Conservation (phyloP, 371 early-diverging fungal species). For the Choanephora cucurbitarum region DNA sequence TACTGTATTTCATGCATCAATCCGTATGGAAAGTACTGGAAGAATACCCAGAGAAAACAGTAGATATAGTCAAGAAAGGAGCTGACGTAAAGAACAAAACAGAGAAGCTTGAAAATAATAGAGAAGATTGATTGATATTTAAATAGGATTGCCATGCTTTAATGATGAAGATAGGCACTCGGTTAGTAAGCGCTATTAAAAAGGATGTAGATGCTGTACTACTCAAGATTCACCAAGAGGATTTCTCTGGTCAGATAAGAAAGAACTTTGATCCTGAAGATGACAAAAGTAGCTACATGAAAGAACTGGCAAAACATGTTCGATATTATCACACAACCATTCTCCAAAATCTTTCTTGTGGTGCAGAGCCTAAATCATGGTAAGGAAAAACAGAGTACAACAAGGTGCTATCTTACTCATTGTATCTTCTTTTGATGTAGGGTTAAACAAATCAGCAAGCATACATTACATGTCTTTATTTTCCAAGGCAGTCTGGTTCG, state of each 20-base stretch:
- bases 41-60: slow-evolving; percentile 54
- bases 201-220: slow-evolving; percentile 55
- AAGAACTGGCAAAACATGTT: slow-evolving; percentile 57
- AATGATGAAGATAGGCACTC: slow-evolving; percentile 56
- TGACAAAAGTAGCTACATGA: slow-evolving; percentile 49
- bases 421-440: slow-evolving; percentile 21
- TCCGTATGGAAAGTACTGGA: slow-evolving; percentile 57
- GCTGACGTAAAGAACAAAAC: slow-evolving; percentile 47
- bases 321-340: slow-evolving; percentile 61
- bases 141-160: slow-evolving; percentile 51
- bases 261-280: slow-evolving; percentile 22
- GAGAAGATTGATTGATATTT: not conserved
- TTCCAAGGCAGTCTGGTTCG: slow-evolving; percentile 65
- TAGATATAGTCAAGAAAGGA: slow-evolving; percentile 47
- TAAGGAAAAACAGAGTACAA: slow-evolving; percentile 16
- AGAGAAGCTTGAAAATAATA: slow-evolving; percentile 4
- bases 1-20: slow-evolving; percentile 57
- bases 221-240: slow-evolving; percentile 67
- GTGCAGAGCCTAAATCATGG: slow-evolving; percentile 63
- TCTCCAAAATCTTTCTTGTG: slow-evolving; percentile 59
- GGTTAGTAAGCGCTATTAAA: slow-evolving; percentile 48
- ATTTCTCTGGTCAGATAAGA: slow-evolving; percentile 47
- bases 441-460: slow-evolving; percentile 50
- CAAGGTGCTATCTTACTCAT: too few relatives aligned
- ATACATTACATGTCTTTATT: slow-evolving; percentile 58